phyloP scores from a whole-genome alignment of 257 asterid genomes.

The Capsicum chinense region DNA sequence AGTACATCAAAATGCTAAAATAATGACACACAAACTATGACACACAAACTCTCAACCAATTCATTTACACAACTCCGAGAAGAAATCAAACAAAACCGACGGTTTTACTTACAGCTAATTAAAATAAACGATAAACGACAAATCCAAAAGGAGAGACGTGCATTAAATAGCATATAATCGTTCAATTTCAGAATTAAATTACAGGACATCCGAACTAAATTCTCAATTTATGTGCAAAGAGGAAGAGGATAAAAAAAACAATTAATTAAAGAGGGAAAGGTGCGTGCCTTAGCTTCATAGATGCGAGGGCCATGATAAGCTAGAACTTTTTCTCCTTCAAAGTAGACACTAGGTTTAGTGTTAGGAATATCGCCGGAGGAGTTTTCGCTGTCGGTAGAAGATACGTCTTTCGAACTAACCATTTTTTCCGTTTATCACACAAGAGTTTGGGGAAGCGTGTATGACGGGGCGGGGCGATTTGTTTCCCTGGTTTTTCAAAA shows the following conservation, averaged over 20 bases:
- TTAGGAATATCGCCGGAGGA: slow-evolving; percentile 75
- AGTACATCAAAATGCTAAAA: background rate
- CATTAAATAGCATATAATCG: background rate
- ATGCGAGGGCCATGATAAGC: slow-evolving; percentile 92
- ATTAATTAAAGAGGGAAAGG: background rate
- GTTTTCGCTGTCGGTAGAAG: slow-evolving; percentile 68
- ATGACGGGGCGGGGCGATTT: background rate
- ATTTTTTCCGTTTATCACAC: slow-evolving; percentile 27
- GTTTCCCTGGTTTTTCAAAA: slow-evolving; percentile 23
- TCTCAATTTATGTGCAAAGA: background rate
- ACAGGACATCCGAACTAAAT: background rate
- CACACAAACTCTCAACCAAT: slow-evolving; percentile 16
- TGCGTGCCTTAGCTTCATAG: slow-evolving; percentile 73
- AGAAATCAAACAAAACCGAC: background rate
- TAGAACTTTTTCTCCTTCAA: slow-evolving; percentile 88
- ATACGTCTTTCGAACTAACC: slow-evolving; percentile 62
- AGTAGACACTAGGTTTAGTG: slow-evolving; percentile 54
- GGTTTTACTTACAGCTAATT: background rate
- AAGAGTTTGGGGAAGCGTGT: background rate
- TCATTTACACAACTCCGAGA: background rate
- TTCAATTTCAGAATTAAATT: background rate
- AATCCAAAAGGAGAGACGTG: background rate
- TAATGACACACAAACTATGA: background rate
- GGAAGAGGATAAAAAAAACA: background rate
- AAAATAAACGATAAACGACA: background rate